Base-by-base conservation (phyloP, 495 filamentous ascomycete genomes). In the Penicillium silybi region DNA sequence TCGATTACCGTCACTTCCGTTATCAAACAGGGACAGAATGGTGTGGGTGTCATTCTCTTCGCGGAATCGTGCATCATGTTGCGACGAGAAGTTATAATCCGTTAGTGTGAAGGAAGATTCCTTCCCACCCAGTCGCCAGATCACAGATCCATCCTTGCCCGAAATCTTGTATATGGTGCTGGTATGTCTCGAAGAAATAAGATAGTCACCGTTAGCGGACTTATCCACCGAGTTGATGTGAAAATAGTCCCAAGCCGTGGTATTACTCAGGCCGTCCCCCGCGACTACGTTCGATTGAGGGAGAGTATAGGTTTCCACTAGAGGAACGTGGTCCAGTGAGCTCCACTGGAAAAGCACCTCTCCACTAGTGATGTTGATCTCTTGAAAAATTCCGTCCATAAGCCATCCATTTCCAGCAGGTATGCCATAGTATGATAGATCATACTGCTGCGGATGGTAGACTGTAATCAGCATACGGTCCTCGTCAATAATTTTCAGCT, bases 11-110 rank as follows among this genome's bases (percentile, higher is more conserved):
- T 68, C 68, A 53, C 58, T 62, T 19, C 61, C 67, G 48, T 79
- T 79, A 55, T 79, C 73, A 49, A 70, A 73, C 13, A 79, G 53
- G 7, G 72, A 71, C 9, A 79, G 57, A 17, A 42, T 42, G 10
- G 40, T 42, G 40, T 42, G 40, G 22, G 40, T 42, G 6, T 42
- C n/a, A 23, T 42, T 42, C 13, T 13, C 19, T 42, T 18, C 40
- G 13, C n/a, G 40, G 40, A 42, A 22, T n/a, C 40, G 40, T 22
- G 40, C 40, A 42, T 42, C 40, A 23, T 42, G 40, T 42, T 42
- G 40, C 40, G 40, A 42, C 40, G 40, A 42, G 22, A 42, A 42
- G 40, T 42, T 42, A 22, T 42, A 42, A 17, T 42, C 19, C 16
- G 22, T 17, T 17, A 7, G 22, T 42, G 40, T 11, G 40, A 42